These are phyloP conservation scores for Pseudoneurospora amorphoporcata DNA, from an alignment of 495 filamentous ascomycete species.

Conservation along the genomic window DNA sequence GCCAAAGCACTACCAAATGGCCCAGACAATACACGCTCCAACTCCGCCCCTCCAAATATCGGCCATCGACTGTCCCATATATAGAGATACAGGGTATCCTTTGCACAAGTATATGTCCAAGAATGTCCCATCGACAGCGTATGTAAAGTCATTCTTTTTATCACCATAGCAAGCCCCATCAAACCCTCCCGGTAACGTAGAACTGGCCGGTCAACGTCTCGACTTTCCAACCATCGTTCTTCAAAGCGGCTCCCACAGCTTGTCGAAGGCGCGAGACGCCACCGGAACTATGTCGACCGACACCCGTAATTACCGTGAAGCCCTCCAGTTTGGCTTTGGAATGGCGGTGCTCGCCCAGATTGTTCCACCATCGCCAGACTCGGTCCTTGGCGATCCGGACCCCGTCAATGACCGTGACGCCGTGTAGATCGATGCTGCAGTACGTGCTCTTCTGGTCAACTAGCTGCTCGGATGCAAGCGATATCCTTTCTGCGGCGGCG, in stretches of 20 bases:
- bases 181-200: slow-evolving; percentile 47
- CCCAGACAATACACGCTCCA: neutral
- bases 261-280: slow-evolving; percentile 66
- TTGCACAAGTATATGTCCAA: neutral
- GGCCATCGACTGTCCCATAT: neutral
- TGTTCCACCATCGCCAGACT: slow-evolving; percentile 71
- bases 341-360: slow-evolving; percentile 48
- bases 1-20: neutral
- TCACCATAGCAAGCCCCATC: neutral
- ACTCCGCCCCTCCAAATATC: neutral
- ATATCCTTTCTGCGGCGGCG: slow-evolving; percentile 12
- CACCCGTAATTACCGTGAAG: slow-evolving; percentile 70
- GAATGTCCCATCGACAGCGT: neutral
- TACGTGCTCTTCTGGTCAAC: slow-evolving; percentile 50
- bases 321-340: slow-evolving; percentile 32
- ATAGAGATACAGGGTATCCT: neutral
- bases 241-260: slow-evolving; percentile 67
- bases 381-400: slow-evolving; percentile 59
- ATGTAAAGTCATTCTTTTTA: neutral
- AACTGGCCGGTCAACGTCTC: slow-evolving; percentile 57
- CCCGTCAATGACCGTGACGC: slow-evolving; percentile 68
- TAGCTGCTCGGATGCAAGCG: slow-evolving; percentile 42
- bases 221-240: slow-evolving; percentile 73
- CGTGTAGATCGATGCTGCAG: slow-evolving; percentile 67
- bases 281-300: slow-evolving; percentile 67